Conservation (phyloP, 2,329 filamentous ascomycete genomes). For the Arthroderma sp. region DNA sequence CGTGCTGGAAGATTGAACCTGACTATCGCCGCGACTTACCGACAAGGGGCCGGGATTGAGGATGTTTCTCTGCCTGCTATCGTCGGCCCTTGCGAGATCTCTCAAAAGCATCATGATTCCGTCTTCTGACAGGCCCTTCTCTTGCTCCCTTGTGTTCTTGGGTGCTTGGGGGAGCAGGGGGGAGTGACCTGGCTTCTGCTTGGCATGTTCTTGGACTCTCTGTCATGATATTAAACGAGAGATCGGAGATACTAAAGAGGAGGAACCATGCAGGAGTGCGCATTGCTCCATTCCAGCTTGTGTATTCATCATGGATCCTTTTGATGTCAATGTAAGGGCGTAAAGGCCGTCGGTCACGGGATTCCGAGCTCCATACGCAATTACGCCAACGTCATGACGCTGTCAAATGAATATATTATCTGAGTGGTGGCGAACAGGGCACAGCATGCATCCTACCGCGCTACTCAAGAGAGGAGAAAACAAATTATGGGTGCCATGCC, state of each 20-base stretch:
- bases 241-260: background rate
- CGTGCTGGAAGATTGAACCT: background rate
- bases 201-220: background rate
- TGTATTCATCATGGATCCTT: background rate
- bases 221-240: background rate
- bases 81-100: conserved; percentile 1
- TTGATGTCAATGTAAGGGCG: background rate
- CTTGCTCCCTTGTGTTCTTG: background rate
- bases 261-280: background rate
- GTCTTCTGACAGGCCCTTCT: background rate
- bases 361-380: background rate
- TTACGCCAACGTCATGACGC: background rate
- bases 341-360: background rate
- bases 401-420: background rate
- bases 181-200: background rate
- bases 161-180: background rate
- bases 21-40: conserved; percentile 3
- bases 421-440: background rate
- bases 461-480: background rate
- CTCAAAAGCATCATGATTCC: background rate
- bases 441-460: background rate
- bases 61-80: background rate
- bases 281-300: background rate
- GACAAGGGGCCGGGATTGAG: background rate
- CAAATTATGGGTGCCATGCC: background rate